Evolutionary conservation across 2,329 filamentous ascomycete species (phyloP).

Genomic region (Tricladium varicosporioides): DNA sequence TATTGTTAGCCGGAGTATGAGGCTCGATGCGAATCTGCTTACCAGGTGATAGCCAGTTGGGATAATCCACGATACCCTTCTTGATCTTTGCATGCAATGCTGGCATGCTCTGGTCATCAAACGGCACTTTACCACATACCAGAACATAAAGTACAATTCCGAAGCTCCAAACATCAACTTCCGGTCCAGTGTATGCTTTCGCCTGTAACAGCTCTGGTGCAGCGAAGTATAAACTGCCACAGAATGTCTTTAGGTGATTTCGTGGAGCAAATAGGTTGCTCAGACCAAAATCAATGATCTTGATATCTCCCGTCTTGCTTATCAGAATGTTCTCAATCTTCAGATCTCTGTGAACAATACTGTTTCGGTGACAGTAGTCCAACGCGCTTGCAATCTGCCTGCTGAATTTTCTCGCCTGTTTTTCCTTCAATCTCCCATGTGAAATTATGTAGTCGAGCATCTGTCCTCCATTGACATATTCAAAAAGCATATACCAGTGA

Average conservation of each 20-base stretch:
- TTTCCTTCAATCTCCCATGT: constrained; percentile 95
- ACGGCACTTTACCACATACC: constrained; percentile 96
- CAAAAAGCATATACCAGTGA: constrained; percentile 99
- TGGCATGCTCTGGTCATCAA: constrained; percentile 99
- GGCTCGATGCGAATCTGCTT: constrained; percentile 36
- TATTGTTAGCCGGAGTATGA: constrained; percentile 9
- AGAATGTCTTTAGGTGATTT: constrained; percentile 90
- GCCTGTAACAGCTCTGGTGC: constrained; percentile 93
- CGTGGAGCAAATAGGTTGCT: constrained; percentile 93
- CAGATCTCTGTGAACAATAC: constrained; percentile 93
- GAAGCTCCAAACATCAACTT: constrained; percentile 98
- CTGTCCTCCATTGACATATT: constrained; percentile 97
- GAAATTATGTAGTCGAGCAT: constrained; percentile 99
- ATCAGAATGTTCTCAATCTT: constrained; percentile 99
- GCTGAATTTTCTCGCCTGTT: constrained; percentile 95
- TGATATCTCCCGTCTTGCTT: constrained; percentile 98
- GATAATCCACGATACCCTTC: constrained; percentile 93
- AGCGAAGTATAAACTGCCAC: constrained; percentile 95
- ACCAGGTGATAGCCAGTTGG: constrained; percentile 88
- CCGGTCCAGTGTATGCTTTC: constrained; percentile 89
- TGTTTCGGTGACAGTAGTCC: constrained; percentile 97
- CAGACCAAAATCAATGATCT: constrained; percentile 97
- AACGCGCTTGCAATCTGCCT: constrained; percentile 94
- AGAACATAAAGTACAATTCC: constrained; percentile 96
- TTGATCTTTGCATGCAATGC: constrained; percentile 98